phyloP scores from a whole-genome alignment of 169 alveolate species.

The Nephromyces sp. region DNA sequence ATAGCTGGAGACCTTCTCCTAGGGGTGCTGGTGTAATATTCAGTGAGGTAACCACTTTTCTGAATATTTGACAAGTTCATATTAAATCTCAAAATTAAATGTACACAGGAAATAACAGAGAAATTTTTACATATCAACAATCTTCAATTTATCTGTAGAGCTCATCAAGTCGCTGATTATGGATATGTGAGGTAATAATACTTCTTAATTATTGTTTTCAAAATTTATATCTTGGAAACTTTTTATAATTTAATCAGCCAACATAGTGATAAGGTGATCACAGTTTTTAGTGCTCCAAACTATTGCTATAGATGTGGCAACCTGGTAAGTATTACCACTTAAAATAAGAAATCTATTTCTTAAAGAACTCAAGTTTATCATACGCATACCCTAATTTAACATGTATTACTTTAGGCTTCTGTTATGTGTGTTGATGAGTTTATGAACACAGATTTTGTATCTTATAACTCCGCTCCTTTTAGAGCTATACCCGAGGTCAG shows the following conservation, averaged over 20 bases:
- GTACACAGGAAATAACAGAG: conserved; percentile 50
- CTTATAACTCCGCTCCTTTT: conserved; percentile 11
- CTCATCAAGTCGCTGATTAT: conserved; percentile 98
- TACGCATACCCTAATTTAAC: background rate
- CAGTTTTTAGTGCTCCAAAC: conserved; percentile 96
- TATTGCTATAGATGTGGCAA: conserved; percentile 97
- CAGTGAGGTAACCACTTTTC: conserved; percentile 74
- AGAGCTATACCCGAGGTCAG: conserved; percentile 21
- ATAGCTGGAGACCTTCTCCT: conserved; percentile 92
- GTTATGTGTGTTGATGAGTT: conserved; percentile 3
- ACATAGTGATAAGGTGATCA: conserved; percentile 85
- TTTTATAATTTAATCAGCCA: conserved; percentile 18
- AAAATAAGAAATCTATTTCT: background rate
- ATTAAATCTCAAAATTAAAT: background rate
- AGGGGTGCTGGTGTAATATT: conserved; percentile 97
- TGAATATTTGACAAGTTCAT: background rate
- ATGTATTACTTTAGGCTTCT: conserved; percentile 1
- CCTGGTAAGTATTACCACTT: conserved; percentile 58
- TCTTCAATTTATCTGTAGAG: conserved; percentile 87
- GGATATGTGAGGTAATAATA: conserved; percentile 85
- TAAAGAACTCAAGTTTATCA: background rate
- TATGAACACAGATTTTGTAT: background rate
- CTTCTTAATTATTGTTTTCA: background rate
- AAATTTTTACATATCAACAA: conserved; percentile 84
- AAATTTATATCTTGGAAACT: background rate